Evolutionary conservation across 2,329 filamentous ascomycete genomes (phyloP).

Genomic region (Incumbomyces delicatus): DNA sequence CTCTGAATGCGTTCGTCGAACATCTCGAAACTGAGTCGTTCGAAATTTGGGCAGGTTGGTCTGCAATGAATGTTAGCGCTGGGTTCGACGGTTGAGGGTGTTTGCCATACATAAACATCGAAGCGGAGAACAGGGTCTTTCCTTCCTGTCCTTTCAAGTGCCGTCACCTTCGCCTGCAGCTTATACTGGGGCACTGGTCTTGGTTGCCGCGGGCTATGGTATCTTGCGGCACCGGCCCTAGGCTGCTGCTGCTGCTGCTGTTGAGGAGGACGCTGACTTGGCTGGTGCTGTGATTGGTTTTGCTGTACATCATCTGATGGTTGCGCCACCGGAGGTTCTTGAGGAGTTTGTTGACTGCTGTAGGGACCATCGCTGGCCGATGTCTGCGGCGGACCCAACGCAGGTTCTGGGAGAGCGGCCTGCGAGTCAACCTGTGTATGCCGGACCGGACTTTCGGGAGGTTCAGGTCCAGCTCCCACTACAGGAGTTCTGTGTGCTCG

Average conservation of each 20-base stretch:
- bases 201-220: constrained; percentile 34
- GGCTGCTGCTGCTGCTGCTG: constrained; percentile 22
- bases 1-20: constrained; percentile 88
- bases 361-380: constrained; percentile 15
- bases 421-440: constrained; percentile 17
- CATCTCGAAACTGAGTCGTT: constrained; percentile 95
- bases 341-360: constrained; percentile 25
- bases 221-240: constrained; percentile 34
- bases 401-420: constrained; percentile 17
- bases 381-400: not conserved
- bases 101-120: constrained; percentile 74
- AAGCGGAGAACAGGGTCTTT: constrained; percentile 94
- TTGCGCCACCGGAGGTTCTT: constrained; percentile 10
- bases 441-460: constrained; percentile 30
- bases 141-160: constrained; percentile 81
- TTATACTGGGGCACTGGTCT: constrained; percentile 62
- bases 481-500: constrained; percentile 39
- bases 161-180: constrained; percentile 89
- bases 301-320: constrained; percentile 23
- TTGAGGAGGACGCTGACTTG: constrained; percentile 18
- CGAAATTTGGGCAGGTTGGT: constrained; percentile 98
- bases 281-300: constrained; percentile 26
- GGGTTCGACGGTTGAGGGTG: not conserved
- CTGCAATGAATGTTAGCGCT: constrained; percentile 38
- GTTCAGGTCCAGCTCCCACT: constrained; percentile 30